phyloP scores from a whole-genome alignment of 305 asterid genomes.

The Nicotiana rustica region DNA sequence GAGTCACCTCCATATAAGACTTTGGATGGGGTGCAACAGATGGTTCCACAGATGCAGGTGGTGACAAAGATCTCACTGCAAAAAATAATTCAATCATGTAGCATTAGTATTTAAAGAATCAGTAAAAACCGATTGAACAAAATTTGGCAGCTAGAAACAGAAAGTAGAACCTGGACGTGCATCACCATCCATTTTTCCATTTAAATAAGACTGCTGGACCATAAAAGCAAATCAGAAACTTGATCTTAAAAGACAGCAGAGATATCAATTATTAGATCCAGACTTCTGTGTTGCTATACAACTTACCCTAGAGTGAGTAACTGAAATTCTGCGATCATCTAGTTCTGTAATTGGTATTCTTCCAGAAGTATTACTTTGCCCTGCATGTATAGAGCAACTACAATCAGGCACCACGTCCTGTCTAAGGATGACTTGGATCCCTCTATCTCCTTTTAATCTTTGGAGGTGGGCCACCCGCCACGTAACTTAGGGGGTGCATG shows the following conservation, averaged over 20 bases:
- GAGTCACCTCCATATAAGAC: constrained; percentile 72
- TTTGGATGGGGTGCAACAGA: constrained; percentile 81
- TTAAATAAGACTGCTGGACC: constrained; percentile 75
- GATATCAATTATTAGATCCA: constrained; percentile 26
- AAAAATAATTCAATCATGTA: constrained; percentile 30
- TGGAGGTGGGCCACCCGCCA: neutral
- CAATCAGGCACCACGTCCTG: constrained; percentile 27
- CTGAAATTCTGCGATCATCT: constrained; percentile 51
- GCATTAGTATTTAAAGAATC: constrained; percentile 14
- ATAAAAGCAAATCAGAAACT: constrained; percentile 40
- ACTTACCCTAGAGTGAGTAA: constrained; percentile 69
- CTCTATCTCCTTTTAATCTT: neutral
- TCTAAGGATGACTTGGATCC: constrained; percentile 2
- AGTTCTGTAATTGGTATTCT: constrained; percentile 55
- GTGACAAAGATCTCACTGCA: constrained; percentile 79
- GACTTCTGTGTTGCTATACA: constrained; percentile 24
- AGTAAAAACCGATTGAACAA: neutral
- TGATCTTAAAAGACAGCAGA: constrained; percentile 27
- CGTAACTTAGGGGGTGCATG: constrained; percentile 18
- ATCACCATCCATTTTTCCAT: constrained; percentile 71
- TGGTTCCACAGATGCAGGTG: constrained; percentile 73
- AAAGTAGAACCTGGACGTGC: constrained; percentile 64
- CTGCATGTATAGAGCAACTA: constrained; percentile 50
- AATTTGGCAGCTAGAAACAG: constrained; percentile 6
- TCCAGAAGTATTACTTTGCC: constrained; percentile 54